These are phyloP conservation scores for Oxalis stricta DNA, from an alignment of 441 rosid genomes.

Conservation along the genomic window DNA sequence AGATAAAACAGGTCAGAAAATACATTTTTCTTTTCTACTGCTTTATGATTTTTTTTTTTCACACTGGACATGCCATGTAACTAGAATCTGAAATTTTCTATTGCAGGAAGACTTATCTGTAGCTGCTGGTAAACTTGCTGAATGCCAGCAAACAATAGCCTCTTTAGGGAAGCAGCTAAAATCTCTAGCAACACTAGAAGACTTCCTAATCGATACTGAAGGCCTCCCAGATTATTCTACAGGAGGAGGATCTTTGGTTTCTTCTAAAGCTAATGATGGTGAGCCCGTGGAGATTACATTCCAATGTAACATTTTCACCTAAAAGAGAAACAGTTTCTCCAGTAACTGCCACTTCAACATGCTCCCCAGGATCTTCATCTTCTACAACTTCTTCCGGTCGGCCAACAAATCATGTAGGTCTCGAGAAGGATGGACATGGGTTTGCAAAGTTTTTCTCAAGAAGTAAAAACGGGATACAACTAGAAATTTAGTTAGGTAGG, in stretches of 20 bases:
- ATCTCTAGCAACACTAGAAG: slow-evolving; percentile 84
- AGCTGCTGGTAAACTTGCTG: slow-evolving; percentile 73
- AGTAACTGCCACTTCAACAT: slow-evolving; percentile 9
- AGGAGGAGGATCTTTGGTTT: slow-evolving; percentile 14
- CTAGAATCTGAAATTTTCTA: not conserved
- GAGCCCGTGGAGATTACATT: slow-evolving; percentile 40
- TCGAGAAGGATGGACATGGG: slow-evolving; percentile 74
- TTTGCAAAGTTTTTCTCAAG: slow-evolving; percentile 82
- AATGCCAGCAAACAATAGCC: slow-evolving; percentile 83
- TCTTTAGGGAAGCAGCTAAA: slow-evolving; percentile 72
- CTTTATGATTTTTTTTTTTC: too few relatives aligned
- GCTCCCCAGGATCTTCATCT: slow-evolving; percentile 22
- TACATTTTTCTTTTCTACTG: not conserved
- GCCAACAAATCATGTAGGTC: slow-evolving; percentile 28
- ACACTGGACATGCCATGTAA: not conserved
- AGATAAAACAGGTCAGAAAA: slow-evolving; percentile 57
- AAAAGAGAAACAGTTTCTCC: slow-evolving; percentile 24
- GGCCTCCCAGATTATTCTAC: slow-evolving; percentile 31
- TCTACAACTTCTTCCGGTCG: slow-evolving; percentile 22
- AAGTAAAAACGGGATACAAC: slow-evolving; percentile 76
- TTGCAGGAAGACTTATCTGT: slow-evolving; percentile 58
- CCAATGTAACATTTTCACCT: slow-evolving; percentile 28
- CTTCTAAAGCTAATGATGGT: slow-evolving; percentile 24
- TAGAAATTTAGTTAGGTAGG: slow-evolving; percentile 40
- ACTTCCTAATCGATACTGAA: slow-evolving; percentile 66